Conservation (phyloP, 495 filamentous ascomycete genomes). For the Ascobolus immersus region DNA sequence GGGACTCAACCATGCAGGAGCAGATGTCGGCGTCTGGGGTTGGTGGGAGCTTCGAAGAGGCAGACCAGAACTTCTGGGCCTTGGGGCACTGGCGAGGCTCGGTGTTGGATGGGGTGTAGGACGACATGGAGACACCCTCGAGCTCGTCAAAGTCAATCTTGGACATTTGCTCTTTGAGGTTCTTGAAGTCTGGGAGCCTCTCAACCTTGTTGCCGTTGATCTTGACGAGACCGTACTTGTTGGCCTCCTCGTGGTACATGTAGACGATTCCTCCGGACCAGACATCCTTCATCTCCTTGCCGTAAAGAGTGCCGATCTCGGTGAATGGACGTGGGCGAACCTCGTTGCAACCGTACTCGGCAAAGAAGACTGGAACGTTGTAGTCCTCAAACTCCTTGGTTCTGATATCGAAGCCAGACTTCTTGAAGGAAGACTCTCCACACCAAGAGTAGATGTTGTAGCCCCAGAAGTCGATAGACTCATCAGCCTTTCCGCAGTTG, state of each 20-base stretch:
- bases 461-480: constrained; percentile 81
- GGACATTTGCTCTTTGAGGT: constrained; percentile 44
- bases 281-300: constrained; percentile 50
- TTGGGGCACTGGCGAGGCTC: constrained; percentile 46
- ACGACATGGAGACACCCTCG: constrained; percentile 31
- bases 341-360: constrained; percentile 89
- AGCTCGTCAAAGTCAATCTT: constrained; percentile 44
- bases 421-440: constrained; percentile 43
- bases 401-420: constrained; percentile 53
- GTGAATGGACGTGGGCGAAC: constrained; percentile 51
- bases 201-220: constrained; percentile 30
- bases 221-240: constrained; percentile 58
- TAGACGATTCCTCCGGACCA: constrained; percentile 92
- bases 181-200: constrained; percentile 46
- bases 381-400: constrained; percentile 66
- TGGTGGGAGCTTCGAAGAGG: constrained; percentile 47
- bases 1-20: constrained; percentile 47
- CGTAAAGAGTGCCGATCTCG: constrained; percentile 67
- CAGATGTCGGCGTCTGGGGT: constrained; percentile 51
- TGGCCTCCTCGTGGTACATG: constrained; percentile 85
- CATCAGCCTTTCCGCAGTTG: constrained; percentile 45
- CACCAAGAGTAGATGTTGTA: constrained; percentile 99
- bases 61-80: constrained; percentile 38
- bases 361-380: constrained; percentile 84
- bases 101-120: constrained; percentile 58